phyloP scores from a whole-genome alignment of 331 rosid genomes.

The Rhamnella rubrinervis region DNA sequence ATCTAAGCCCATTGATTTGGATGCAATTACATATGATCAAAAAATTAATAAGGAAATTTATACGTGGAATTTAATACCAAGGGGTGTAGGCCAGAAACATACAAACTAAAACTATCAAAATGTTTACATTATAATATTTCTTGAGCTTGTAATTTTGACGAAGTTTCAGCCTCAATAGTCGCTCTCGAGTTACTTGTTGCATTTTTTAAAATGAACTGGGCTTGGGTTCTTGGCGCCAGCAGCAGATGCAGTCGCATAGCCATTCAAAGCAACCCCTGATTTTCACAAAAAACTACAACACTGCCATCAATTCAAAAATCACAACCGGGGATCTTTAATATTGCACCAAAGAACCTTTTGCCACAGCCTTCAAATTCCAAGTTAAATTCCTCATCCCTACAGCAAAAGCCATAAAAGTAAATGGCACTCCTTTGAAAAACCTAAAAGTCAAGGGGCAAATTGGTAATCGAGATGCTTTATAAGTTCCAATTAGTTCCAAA shows the following conservation, averaged over 20 bases:
- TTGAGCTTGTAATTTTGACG: conserved; percentile 46
- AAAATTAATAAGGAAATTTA: background rate
- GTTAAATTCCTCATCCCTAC: no score
- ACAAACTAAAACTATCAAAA: background rate
- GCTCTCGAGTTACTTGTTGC: conserved; percentile 44
- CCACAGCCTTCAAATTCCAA: no score
- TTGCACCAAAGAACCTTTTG: no score
- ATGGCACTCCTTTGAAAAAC: conserved; percentile 51
- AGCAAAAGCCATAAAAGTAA: conserved; percentile 28
- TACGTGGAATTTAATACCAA: conserved; percentile 3
- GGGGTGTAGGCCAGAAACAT: background rate
- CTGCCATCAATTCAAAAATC: conserved; percentile 30
- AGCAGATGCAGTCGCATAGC: background rate
- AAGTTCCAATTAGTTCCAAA: conserved; percentile 9
- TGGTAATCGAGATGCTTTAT: conserved; percentile 36
- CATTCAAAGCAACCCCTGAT: background rate
- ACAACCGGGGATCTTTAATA: conserved; percentile 35
- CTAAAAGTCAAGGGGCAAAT: conserved; percentile 46
- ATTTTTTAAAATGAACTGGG: background rate
- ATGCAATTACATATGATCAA: conserved; percentile 7
- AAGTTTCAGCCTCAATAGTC: conserved; percentile 57
- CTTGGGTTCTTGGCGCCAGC: conserved; percentile 18
- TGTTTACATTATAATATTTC: conserved; percentile 16
- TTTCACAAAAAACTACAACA: background rate
- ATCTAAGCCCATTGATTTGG: background rate